These are phyloP conservation scores for Candida tibetensis DNA, from an alignment of 805 yeast genomes.

Conservation along the genomic window DNA sequence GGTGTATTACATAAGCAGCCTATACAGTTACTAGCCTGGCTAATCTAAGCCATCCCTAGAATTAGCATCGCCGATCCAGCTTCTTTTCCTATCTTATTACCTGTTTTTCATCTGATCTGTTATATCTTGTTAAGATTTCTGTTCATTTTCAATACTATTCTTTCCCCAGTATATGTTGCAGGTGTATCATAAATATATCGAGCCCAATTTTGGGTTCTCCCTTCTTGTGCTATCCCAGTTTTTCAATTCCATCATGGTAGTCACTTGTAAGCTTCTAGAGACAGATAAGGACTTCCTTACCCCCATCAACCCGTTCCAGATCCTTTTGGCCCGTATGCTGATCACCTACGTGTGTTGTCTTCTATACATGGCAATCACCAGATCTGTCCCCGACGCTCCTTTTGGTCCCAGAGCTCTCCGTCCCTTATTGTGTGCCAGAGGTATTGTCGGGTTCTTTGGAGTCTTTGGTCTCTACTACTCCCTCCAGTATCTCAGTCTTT, in stretches of 20 bases:
- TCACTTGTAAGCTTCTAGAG: constrained; percentile 71
- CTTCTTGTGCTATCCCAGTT: constrained; percentile 62
- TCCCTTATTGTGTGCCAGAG: constrained; percentile 55
- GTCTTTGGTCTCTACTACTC: constrained; percentile 79
- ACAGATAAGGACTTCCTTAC: constrained; percentile 56
- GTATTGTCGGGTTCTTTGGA: constrained; percentile 68
- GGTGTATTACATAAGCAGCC: no score
- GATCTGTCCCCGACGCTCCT: constrained; percentile 56
- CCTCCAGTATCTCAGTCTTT: constrained; percentile 65
- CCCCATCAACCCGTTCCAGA: constrained; percentile 76
- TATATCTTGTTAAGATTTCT: no score
- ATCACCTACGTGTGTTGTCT: constrained; percentile 64
- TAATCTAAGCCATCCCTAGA: not conserved
- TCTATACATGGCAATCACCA: constrained; percentile 49
- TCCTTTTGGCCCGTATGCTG: constrained; percentile 71
- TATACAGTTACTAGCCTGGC: no score
- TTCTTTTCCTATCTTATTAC: no score
- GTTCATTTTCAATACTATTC: no score
- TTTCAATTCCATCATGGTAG: constrained; percentile 74
- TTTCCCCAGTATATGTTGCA: not conserved
- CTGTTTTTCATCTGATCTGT: no score
- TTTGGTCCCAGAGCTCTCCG: constrained; percentile 66
- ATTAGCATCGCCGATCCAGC: not conserved
- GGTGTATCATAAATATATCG: constrained; percentile 7
- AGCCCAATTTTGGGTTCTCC: constrained; percentile 53